Evolutionary conservation across 345 rosid genomes (phyloP), one percentile per base, ranked within the genome.

Genomic region (Psidium friedrichsthalianum): DNA sequence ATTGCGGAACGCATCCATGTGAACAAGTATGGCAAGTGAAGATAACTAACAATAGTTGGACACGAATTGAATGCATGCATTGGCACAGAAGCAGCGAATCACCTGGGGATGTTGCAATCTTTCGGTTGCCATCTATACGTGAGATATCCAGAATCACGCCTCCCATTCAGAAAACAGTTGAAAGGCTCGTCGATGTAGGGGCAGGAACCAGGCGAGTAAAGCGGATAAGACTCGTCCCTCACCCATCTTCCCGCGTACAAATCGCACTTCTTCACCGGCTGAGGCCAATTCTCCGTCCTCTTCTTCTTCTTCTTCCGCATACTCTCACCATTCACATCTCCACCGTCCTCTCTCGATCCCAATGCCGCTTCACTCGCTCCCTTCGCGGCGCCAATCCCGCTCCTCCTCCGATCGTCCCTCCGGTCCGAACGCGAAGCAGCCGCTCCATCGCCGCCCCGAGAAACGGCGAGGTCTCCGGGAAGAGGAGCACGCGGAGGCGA

Each of bases 221-320:
- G 87, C 21, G 93, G 94, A 82, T 86, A 86, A 20, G 74, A 54
- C 13, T 89, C 88, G 87, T 92, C 92, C 52, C 55, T 83, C 57
- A 86, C 92, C 94, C 94, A 92, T 82, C 82, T 82, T 83, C 94
- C 94, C 47, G 88, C 91, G 88, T 87, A 92, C 82, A 90, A 22
- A 81, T 89, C 87, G 82, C 94, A 92, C 11, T 58, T 55, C 83
- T 61, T 85, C 86, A 84, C 36, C 54, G 25, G 51, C 69, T 84
- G 84, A 51, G 83, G 74, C 91, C 86, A 86, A 6, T 12, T 22
- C 49, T 83, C 85, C 83, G 32, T 22, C n/a, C 51, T 85, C n/a
- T 82, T 58, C 74, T 51, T 51, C 44, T 49, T 59, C 88, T 76
- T 84, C 88, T 57, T 51, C 52, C 40, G 84, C 85, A 32, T 13